Percentiles rank a stretch among this genome's conserved stretches.
Evolutionary conservation across 148 eudicot genomes (phyloP).

Genomic region (Chenopodium album): DNA sequence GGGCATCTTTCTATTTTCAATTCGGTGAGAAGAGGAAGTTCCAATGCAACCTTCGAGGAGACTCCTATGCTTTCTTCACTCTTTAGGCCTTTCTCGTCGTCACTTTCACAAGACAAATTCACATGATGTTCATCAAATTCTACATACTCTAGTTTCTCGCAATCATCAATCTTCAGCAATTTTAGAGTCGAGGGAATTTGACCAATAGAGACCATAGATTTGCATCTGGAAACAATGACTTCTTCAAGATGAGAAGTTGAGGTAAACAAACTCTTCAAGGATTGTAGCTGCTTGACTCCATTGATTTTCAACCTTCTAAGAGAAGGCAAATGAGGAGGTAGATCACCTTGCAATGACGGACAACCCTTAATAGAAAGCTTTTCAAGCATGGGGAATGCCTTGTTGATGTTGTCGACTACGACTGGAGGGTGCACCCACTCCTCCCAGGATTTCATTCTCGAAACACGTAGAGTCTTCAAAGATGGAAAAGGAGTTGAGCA

Average conservation of each 20-base stretch:
- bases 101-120: no score
- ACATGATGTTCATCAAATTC: no score
- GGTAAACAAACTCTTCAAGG: background rate
- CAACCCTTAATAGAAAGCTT: background rate
- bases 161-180: background rate
- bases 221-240: no score
- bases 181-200: background rate
- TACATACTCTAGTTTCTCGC: no score
- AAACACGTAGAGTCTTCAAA: background rate
- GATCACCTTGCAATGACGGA: background rate
- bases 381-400: background rate
- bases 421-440: background rate
- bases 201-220: no score
- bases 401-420: background rate
- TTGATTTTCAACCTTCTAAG: background rate
- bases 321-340: background rate
- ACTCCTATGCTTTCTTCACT: no score
- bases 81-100: no score
- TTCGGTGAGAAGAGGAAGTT: no score
- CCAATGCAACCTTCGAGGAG: no score
- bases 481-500: constrained; percentile 3
- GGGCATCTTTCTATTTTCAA: no score
- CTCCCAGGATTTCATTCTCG: background rate
- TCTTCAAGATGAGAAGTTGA: background rate
- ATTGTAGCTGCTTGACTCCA: background rate